Conservation (phyloP, 2,329 filamentous ascomycete genomes). For the Ustilaginoidea virens region DNA sequence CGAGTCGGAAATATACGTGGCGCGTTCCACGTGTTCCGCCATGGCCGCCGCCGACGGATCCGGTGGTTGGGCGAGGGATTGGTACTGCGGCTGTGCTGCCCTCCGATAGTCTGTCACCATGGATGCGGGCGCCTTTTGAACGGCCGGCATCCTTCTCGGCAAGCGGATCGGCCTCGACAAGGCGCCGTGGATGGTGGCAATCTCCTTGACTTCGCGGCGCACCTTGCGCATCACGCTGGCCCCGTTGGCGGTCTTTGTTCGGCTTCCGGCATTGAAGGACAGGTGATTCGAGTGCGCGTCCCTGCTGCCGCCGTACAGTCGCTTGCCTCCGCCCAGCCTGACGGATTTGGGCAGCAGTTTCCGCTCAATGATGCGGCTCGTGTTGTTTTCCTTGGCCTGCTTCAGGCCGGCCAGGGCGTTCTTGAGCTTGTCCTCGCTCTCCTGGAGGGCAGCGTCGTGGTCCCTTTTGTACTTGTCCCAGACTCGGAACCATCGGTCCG, state of each 20-base stretch:
- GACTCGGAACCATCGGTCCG: constrained; percentile 60
- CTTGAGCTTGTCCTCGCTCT: constrained; percentile 43
- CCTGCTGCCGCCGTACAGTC: constrained; percentile 13
- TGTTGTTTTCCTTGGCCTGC: constrained; percentile 40
- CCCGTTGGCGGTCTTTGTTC: constrained; percentile 35
- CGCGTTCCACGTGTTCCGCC: constrained; percentile 17
- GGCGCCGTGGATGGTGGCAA: constrained; percentile 29
- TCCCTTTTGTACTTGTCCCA: constrained; percentile 55
- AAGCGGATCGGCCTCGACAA: constrained; percentile 19
- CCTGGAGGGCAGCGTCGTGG: constrained; percentile 39
- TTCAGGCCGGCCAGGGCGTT: constrained; percentile 41
- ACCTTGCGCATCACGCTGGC: constrained; percentile 41
- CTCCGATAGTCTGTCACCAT: constrained; percentile 39
- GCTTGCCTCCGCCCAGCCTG: constrained; percentile 14
- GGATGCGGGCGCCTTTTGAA: constrained; percentile 32
- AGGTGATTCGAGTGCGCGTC: constrained; percentile 18
- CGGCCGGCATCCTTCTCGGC: constrained; percentile 19
- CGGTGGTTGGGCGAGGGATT: constrained; percentile 10
- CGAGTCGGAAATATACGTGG: constrained; percentile 26
- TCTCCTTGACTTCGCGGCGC: constrained; percentile 38
- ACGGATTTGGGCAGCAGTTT: constrained; percentile 27
- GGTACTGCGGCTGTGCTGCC: constrained; percentile 21
- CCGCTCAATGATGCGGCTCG: constrained; percentile 39
- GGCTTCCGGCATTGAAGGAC: constrained; percentile 30
- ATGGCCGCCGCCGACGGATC: constrained; percentile 11